Percentiles rank a stretch among this genome's conserved stretches.
These are phyloP conservation scores for Penicillium sp. DNA, from an alignment of 2,329 filamentous ascomycete genomes.

Conservation along the genomic window DNA sequence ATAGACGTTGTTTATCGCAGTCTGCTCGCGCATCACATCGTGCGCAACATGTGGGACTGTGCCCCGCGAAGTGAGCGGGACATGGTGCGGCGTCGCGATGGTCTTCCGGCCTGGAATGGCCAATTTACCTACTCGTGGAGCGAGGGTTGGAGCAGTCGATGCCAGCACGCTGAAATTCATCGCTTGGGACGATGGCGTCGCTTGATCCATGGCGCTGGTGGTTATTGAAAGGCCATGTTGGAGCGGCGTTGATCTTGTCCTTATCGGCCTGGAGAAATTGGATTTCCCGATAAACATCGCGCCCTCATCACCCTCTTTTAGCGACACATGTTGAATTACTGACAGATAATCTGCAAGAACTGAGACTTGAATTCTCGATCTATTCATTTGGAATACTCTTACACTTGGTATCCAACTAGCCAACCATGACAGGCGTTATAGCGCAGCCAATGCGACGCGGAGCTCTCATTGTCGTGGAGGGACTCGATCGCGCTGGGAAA, in stretches of 20 bases:
- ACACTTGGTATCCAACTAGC: background rate
- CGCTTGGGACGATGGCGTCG: conserved; percentile 19
- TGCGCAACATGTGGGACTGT: conserved; percentile 84
- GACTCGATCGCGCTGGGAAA: conserved; percentile 86
- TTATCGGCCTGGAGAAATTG: conserved; percentile 23
- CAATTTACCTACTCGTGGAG: conserved; percentile 67
- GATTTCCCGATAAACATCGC: conserved; percentile 13
- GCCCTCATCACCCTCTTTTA: background rate
- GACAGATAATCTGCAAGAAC: background rate
- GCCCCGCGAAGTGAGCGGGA: conserved; percentile 79
- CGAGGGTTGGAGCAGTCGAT: conserved; percentile 35
- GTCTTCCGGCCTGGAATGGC: conserved; percentile 60
- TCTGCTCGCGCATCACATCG: conserved; percentile 70
- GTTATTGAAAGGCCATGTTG: conserved; percentile 15
- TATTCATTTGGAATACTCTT: background rate
- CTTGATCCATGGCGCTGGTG: conserved; percentile 31
- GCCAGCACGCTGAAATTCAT: conserved; percentile 43
- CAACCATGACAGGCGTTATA: conserved; percentile 4
- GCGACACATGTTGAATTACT: background rate
- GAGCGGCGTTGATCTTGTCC: conserved; percentile 9
- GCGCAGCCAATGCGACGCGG: conserved; percentile 50
- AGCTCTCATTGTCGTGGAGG: conserved; percentile 79
- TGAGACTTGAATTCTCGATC: background rate
- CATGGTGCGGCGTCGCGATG: conserved; percentile 80
- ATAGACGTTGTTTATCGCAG: conserved; percentile 68